These are phyloP conservation scores for Cyathus striatus DNA, from an alignment of 768 basidiomycete genomes.

Conservation along the genomic window DNA sequence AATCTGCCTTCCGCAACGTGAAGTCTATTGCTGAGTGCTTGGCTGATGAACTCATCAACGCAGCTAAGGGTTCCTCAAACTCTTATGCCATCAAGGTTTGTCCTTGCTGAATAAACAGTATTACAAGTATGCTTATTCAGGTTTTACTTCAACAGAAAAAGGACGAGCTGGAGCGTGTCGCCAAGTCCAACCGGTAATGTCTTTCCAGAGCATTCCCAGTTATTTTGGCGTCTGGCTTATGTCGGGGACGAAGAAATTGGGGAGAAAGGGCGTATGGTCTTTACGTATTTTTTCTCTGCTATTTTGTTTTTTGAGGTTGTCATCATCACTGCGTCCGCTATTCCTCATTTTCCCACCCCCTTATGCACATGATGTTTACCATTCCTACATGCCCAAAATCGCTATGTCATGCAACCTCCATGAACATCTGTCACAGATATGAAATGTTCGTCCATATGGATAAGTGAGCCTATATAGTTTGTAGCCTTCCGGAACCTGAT, in stretches of 20 bases:
- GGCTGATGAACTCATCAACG: constrained; percentile 99
- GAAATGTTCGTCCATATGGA: no score
- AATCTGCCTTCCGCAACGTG: constrained; percentile 99
- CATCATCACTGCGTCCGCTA: neutral
- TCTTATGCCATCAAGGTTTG: constrained; percentile 98
- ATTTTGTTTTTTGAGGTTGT: neutral
- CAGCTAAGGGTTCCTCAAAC: constrained; percentile 99
- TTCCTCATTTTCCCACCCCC: neutral
- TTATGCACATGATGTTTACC: constrained; percentile 6
- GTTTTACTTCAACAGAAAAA: constrained; percentile 65
- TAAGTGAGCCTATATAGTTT: no score
- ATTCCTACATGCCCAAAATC: constrained; percentile 1
- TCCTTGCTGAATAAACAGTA: constrained; percentile 2
- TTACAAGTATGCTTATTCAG: neutral
- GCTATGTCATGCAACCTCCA: neutral
- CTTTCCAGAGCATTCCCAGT: constrained; percentile 9
- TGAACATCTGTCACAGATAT: no score
- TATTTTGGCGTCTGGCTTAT: constrained; percentile 17
- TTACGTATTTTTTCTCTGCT: neutral
- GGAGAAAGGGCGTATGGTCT: constrained; percentile 5
- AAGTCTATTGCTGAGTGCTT: constrained; percentile 99
- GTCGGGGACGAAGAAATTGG: constrained; percentile 13
- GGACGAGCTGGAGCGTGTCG: constrained; percentile 99
- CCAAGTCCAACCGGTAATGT: constrained; percentile 99
- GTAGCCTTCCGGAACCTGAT: no score